These are phyloP conservation scores for Torrubiella hemipterigena DNA, from an alignment of 2,329 filamentous ascomycete genomes.

Conservation along the genomic window DNA sequence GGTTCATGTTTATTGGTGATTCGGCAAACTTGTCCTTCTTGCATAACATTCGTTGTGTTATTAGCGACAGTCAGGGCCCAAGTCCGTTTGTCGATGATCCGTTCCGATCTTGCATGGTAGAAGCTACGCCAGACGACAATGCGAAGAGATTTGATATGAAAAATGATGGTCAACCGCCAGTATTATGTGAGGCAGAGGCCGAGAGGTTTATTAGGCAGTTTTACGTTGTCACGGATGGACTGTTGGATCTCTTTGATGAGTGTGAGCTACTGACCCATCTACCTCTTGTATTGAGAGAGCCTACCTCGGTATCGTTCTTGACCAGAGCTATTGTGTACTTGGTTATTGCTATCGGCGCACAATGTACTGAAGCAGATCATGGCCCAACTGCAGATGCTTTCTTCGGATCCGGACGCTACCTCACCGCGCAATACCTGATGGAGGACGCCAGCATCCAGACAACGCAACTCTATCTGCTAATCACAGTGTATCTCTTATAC, in stretches of 20 bases:
- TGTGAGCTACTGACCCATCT: not conserved
- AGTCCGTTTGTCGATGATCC: slow-evolving; percentile 16
- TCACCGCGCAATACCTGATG: slow-evolving; percentile 13
- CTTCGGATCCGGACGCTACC: slow-evolving; percentile 15
- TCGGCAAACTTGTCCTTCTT: slow-evolving; percentile 14
- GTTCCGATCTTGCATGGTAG: slow-evolving; percentile 14
- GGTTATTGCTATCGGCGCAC: slow-evolving; percentile 13
- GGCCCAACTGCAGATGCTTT: slow-evolving; percentile 13
- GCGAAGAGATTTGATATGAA: slow-evolving; percentile 10
- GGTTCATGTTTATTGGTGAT: slow-evolving; percentile 10
- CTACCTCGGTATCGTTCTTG: not conserved
- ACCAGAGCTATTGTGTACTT: slow-evolving; percentile 7
- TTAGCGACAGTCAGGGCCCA: slow-evolving; percentile 10
- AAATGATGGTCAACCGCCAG: no score
- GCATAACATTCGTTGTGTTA: slow-evolving; percentile 14
- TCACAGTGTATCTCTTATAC: slow-evolving; percentile 17
- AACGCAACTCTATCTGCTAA: slow-evolving; percentile 13
- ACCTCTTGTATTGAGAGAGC: not conserved
- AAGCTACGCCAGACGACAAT: slow-evolving; percentile 11
- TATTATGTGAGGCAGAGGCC: no score
- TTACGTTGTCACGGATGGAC: slow-evolving; percentile 1
- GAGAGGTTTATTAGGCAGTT: slow-evolving; percentile 4
- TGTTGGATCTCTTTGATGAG: not conserved
- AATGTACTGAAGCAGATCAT: slow-evolving; percentile 12
- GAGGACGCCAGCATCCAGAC: slow-evolving; percentile 12